Conservation (phyloP, 2,329 filamentous ascomycete species). For the Clonostachys rhizophaga region DNA sequence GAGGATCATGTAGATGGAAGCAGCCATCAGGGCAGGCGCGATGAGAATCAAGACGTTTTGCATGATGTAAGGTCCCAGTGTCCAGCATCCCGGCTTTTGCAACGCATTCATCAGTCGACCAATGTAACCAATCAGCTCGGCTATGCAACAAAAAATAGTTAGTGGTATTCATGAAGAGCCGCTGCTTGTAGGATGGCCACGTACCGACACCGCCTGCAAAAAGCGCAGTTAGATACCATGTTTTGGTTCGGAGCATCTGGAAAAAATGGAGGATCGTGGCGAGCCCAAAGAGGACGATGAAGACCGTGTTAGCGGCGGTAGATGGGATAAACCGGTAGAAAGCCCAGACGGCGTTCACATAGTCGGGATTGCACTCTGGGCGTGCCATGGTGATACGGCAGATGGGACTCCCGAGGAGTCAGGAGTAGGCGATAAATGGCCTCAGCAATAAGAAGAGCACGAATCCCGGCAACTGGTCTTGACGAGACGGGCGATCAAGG, state of each 20-base stretch:
- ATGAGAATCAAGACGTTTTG: slow-evolving; percentile 24
- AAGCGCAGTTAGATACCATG: slow-evolving; percentile 16
- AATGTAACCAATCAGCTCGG: slow-evolving; percentile 24
- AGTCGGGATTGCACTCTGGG: slow-evolving; percentile 10
- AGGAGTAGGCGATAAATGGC: neutral
- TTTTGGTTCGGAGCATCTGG: slow-evolving; percentile 13
- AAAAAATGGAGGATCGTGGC: slow-evolving; percentile 12
- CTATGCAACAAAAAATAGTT: neutral
- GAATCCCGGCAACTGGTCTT: neutral
- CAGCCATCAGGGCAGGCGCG: slow-evolving; percentile 29
- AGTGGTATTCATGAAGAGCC: neutral
- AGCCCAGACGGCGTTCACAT: slow-evolving; percentile 12
- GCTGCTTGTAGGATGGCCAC: neutral
- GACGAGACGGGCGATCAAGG: too few species aligned
- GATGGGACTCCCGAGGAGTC: neutral
- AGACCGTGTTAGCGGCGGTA: slow-evolving; percentile 4
- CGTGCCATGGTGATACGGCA: neutral
- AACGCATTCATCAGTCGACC: slow-evolving; percentile 12
- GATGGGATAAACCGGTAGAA: slow-evolving; percentile 12
- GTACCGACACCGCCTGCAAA: slow-evolving; percentile 13
- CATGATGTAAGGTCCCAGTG: slow-evolving; percentile 17
- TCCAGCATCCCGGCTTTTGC: slow-evolving; percentile 9
- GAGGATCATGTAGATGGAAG: slow-evolving; percentile 38
- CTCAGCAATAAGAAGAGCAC: neutral
- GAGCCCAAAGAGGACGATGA: slow-evolving; percentile 13